Evolutionary conservation across 2,329 filamentous ascomycete genomes (phyloP).

Genomic region (Pyrenophora teres): DNA sequence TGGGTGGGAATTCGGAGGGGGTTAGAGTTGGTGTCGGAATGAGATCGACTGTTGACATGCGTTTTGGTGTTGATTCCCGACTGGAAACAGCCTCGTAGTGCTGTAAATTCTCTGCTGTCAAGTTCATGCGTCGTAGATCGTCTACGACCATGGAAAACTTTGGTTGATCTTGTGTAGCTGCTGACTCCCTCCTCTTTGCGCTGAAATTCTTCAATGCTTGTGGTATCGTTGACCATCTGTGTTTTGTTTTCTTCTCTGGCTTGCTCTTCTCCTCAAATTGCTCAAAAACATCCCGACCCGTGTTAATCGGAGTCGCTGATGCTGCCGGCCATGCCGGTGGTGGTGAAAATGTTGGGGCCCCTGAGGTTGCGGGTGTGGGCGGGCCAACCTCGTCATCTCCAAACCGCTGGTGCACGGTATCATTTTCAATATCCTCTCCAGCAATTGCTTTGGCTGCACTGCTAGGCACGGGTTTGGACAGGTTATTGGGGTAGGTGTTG

Average conservation of each 20-base stretch:
- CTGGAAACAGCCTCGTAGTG: conserved; percentile 13
- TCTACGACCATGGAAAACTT: conserved; percentile 16
- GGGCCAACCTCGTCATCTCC: conserved; percentile 24
- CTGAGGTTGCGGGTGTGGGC: conserved; percentile 20
- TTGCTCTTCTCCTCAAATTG: conserved; percentile 17
- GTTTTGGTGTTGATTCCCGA: conserved; percentile 10
- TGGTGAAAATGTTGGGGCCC: conserved; percentile 12
- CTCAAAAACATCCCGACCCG: conserved; percentile 12
- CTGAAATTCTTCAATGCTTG: conserved; percentile 28
- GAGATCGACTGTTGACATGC: conserved; percentile 17
- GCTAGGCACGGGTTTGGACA: conserved; percentile 28
- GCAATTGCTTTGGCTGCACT: conserved; percentile 23
- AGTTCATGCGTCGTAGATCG: conserved; percentile 18
- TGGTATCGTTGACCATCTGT: conserved; percentile 34
- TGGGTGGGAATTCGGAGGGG: conserved; percentile 19
- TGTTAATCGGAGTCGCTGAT: conserved; percentile 18
- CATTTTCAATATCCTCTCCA: conserved; percentile 32
- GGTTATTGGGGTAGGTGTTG: conserved; percentile 30
- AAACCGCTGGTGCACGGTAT: conserved; percentile 25
- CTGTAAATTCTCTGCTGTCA: conserved; percentile 21
- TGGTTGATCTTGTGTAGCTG: conserved; percentile 17
- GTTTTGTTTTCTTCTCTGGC: conserved; percentile 26
- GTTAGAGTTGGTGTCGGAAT: conserved; percentile 32
- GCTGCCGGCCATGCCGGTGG: conserved; percentile 5
- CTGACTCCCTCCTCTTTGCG: conserved; percentile 21